These are phyloP conservation scores for Escallonia rubra DNA, from an alignment of 129 eudicot genomes.

Conservation along the genomic window DNA sequence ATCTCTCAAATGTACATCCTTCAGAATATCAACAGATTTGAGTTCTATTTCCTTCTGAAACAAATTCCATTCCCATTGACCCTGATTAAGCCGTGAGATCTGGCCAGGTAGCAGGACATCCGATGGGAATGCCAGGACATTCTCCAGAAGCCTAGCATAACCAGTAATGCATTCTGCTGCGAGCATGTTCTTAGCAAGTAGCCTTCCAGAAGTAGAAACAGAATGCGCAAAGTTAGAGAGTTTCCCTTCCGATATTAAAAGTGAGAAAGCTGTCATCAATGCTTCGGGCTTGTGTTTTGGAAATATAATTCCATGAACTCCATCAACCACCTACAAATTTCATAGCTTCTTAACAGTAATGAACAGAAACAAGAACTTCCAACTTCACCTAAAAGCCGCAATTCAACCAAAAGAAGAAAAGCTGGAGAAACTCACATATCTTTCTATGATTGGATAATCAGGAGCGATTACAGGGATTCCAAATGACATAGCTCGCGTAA, in stretches of 20 bases:
- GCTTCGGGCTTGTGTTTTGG: slow-evolving; percentile 67
- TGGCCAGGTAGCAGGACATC: slow-evolving; percentile 55
- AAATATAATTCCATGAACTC: slow-evolving; percentile 78
- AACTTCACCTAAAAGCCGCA: slow-evolving; percentile 11
- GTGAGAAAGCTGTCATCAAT: slow-evolving; percentile 61
- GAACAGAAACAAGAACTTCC: slow-evolving; percentile 4
- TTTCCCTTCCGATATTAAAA: slow-evolving; percentile 53
- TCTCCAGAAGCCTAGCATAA: slow-evolving; percentile 62
- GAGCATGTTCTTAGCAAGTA: slow-evolving; percentile 82
- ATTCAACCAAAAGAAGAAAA: slow-evolving; percentile 4
- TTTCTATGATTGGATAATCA: slow-evolving; percentile 64
- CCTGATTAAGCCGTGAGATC: slow-evolving; percentile 52
- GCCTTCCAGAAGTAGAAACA: slow-evolving; percentile 72
- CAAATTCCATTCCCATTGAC: slow-evolving; percentile 74
- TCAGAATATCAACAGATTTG: slow-evolving; percentile 22
- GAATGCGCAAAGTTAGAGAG: slow-evolving; percentile 57
- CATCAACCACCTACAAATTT: slow-evolving; percentile 62
- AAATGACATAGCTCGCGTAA: slow-evolving; percentile 85
- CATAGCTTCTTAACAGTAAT: slow-evolving; percentile 6
- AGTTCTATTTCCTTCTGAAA: slow-evolving; percentile 43
- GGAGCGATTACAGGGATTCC: slow-evolving; percentile 81
- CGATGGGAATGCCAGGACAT: slow-evolving; percentile 76
- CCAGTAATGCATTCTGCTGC: slow-evolving; percentile 73
- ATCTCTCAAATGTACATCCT: slow-evolving; percentile 17
- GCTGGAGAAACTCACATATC: slow-evolving; percentile 46